A percentile compares a stretch with the other conserved stretches of the same genome.
phyloP scores from a whole-genome alignment of 2,329 filamentous ascomycete species.

The Chrysoporthe deuterocubensis region DNA sequence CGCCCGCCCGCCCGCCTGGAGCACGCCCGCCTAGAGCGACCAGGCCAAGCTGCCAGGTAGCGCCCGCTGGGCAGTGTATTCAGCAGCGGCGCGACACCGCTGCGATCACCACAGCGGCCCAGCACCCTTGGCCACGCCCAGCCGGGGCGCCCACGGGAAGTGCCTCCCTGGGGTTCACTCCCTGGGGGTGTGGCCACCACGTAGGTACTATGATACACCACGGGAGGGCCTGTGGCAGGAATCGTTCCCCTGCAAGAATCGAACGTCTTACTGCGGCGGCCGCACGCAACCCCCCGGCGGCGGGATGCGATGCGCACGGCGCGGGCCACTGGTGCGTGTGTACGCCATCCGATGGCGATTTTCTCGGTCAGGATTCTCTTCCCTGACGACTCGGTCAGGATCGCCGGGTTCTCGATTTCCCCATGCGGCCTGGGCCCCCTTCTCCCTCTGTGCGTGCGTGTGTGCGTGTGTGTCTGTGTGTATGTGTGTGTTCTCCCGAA shows the following conservation, averaged over 20 bases:
- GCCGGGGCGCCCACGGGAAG: slow-evolving; percentile 7
- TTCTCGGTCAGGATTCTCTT: slow-evolving; percentile 12
- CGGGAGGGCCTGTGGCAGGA: background rate
- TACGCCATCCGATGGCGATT: background rate
- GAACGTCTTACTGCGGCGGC: slow-evolving; percentile 2
- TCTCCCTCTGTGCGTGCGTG: no score
- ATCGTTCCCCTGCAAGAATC: background rate
- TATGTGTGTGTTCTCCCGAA: background rate
- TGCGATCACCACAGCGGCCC: no score
- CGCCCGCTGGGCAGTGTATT: no score
- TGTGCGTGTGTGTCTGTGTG: no score
- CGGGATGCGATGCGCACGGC: slow-evolving; percentile 15
- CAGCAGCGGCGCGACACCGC: background rate
- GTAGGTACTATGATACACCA: no score
- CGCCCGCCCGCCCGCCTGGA: no score
- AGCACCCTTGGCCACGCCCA: background rate
- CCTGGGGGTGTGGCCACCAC: no score
- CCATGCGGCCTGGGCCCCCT: no score
- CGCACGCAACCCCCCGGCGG: slow-evolving; percentile 10
- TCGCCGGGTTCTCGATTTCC: background rate
- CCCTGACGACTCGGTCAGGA: background rate
- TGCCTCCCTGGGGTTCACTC: background rate
- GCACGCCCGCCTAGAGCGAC: no score
- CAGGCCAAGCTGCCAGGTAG: no score
- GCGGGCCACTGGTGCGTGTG: slow-evolving; percentile 18